Conservation (phyloP, 306 rosid genomes). For the Fagus sylvatica region DNA sequence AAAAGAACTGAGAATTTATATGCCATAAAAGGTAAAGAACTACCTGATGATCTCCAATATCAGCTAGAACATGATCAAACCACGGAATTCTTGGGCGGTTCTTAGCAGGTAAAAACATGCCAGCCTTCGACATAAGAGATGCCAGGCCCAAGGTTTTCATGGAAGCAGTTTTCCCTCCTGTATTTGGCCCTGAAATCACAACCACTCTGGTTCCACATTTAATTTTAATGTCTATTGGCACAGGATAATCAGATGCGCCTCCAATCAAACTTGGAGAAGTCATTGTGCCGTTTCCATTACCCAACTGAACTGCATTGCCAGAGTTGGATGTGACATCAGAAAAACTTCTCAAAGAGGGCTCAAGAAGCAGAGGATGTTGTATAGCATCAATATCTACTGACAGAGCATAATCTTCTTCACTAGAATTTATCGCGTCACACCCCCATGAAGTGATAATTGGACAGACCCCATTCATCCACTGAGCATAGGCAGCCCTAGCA, state of each 20-base stretch:
- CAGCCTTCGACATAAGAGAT: conserved; percentile 95
- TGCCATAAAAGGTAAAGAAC: conserved; percentile 33
- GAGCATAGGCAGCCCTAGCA: conserved; percentile 88
- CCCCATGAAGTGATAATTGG: conserved; percentile 60
- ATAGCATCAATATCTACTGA: conserved; percentile 65
- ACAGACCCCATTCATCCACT: conserved; percentile 81
- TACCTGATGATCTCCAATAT: conserved; percentile 99
- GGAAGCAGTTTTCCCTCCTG: conserved; percentile 98
- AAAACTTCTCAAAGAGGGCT: conserved; percentile 45
- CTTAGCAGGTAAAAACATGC: conserved; percentile 89
- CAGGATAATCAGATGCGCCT: conserved; percentile 58
- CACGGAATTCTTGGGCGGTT: conserved; percentile 83
- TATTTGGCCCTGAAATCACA: conserved; percentile 96
- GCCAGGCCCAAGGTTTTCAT: conserved; percentile 87
- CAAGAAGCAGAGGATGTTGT: conserved; percentile 78
- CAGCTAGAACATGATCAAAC: conserved; percentile 89
- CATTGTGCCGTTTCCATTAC: conserved; percentile 28
- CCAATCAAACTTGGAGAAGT: conserved; percentile 30
- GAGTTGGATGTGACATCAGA: conserved; percentile 34
- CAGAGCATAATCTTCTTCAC: conserved; percentile 24
- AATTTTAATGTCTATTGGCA: conserved; percentile 86
- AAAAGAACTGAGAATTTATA: conserved; percentile 31
- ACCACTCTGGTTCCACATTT: conserved; percentile 73
- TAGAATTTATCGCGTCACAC: conserved; percentile 36
- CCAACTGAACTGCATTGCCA: conserved; percentile 36